A percentile compares a stretch with the other conserved stretches of the same genome.
Evolutionary conservation across 192 early-diverging fungal genomes (phyloP).

Genomic region (Jimgerdemannia flammicorona): DNA sequence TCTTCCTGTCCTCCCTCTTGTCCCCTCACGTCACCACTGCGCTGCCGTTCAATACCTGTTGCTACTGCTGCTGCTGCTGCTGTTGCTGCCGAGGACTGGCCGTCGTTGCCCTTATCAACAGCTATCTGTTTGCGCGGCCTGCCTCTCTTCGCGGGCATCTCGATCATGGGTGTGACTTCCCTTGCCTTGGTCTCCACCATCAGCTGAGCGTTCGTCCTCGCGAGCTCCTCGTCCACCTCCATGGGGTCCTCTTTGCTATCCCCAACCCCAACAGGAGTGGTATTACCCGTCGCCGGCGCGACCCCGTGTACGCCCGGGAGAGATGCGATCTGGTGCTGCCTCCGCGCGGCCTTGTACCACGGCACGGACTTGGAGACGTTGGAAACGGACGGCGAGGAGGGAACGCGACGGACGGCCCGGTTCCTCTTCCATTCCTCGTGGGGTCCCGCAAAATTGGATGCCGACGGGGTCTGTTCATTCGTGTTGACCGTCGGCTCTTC

Average conservation of each 20-base stretch:
- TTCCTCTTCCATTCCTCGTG: neutral
- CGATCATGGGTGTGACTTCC: neutral
- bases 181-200: neutral
- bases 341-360: neutral
- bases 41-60: neutral
- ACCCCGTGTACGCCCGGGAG: neutral
- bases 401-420: neutral
- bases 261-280: slow-evolving; percentile 12
- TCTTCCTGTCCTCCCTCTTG: neutral
- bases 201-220: neutral
- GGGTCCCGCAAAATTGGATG: neutral
- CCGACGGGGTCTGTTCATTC: neutral
- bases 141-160: neutral
- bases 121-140: neutral
- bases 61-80: slow-evolving; percentile 1
- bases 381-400: neutral
- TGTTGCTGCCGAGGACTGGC: slow-evolving; percentile 14
- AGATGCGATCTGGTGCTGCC: too few species aligned
- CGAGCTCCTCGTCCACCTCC: neutral
- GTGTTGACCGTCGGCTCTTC: neutral
- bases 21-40: neutral
- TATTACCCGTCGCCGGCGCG: neutral
- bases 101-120: neutral
- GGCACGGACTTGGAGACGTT: neutral
- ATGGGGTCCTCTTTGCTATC: slow-evolving; percentile 5